Percentiles rank a stretch among this genome's conserved stretches.
These are phyloP conservation scores for Plantago ovata DNA, from an alignment of 257 asterid species.

Conservation along the genomic window DNA sequence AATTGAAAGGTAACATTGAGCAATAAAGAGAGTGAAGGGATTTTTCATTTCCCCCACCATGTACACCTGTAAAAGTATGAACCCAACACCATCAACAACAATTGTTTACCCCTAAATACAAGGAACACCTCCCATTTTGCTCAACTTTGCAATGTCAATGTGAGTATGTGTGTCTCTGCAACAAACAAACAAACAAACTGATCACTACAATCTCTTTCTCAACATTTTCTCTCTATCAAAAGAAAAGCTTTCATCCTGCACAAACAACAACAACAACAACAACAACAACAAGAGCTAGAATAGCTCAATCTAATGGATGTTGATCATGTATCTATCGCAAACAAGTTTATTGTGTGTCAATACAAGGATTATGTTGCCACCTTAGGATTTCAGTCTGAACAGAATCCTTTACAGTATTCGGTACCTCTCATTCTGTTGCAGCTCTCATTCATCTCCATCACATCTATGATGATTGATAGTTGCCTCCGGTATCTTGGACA, in stretches of 20 bases:
- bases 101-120: conserved; percentile 12
- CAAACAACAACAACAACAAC: not conserved
- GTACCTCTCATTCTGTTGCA: conserved; percentile 63
- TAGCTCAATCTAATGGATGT: conserved; percentile 1
- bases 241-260: not conserved
- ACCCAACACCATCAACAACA: conserved; percentile 18
- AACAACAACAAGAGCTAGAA: not conserved
- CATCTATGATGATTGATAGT: conserved; percentile 42
- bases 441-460: conserved; percentile 43
- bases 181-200: too few species aligned
- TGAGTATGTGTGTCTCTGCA: conserved; percentile 8
- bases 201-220: not conserved
- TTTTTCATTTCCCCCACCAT: too few species aligned
- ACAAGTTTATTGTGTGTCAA: conserved; percentile 47
- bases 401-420: conserved; percentile 48
- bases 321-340: conserved; percentile 26
- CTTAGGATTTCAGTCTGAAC: conserved; percentile 39
- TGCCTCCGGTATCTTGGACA: conserved; percentile 71
- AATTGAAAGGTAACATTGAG: too few species aligned
- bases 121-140: conserved; percentile 25
- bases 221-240: not conserved
- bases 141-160: not conserved
- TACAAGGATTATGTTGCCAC: conserved; percentile 35
- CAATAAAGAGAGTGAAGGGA: too few species aligned
- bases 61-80: not conserved